Evolutionary conservation across 768 basidiomycete genomes (phyloP).

Genomic region (Lactarius indigo): DNA sequence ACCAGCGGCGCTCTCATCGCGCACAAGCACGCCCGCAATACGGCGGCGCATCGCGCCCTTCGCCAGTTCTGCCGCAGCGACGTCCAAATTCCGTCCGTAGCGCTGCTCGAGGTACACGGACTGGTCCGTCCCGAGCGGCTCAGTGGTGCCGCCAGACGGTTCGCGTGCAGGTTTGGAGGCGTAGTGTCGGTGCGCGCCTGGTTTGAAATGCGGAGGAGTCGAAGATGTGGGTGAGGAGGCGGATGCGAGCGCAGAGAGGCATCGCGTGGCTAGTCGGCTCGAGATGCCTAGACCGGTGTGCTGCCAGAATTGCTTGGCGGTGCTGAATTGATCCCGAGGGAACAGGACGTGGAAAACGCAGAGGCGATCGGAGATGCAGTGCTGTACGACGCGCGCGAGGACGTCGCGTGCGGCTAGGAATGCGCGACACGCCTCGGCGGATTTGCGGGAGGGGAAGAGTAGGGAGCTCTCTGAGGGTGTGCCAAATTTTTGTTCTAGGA

Average conservation of each 20-base stretch:
- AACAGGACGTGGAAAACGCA: conserved; percentile 83
- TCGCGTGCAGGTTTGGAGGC: conserved; percentile 36
- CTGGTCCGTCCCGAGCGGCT: conserved; percentile 60
- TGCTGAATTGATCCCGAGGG: conserved; percentile 50
- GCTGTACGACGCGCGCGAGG: conserved; percentile 59
- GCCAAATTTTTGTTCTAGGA: conserved; percentile 80
- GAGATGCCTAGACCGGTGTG: conserved; percentile 90
- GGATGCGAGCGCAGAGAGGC: conserved; percentile 60
- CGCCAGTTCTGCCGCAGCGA: conserved; percentile 67
- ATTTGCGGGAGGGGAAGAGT: conserved; percentile 68
- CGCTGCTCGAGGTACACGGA: conserved; percentile 85
- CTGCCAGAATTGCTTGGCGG: conserved; percentile 95
- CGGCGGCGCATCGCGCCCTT: conserved; percentile 85
- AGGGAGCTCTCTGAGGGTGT: conserved; percentile 67
- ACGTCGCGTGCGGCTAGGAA: conserved; percentile 61
- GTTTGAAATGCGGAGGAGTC: neutral
- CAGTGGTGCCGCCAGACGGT: neutral
- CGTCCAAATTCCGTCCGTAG: conserved; percentile 86
- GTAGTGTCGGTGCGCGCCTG: conserved; percentile 55
- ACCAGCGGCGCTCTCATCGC: conserved; percentile 46
- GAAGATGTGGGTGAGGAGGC: conserved; percentile 33
- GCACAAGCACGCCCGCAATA: conserved; percentile 80
- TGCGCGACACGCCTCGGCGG: conserved; percentile 70
- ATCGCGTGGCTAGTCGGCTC: conserved; percentile 80
- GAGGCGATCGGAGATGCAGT: conserved; percentile 48